Evolutionary conservation across 179 eudicot genomes (phyloP).

Genomic region (Silene vulgaris): DNA sequence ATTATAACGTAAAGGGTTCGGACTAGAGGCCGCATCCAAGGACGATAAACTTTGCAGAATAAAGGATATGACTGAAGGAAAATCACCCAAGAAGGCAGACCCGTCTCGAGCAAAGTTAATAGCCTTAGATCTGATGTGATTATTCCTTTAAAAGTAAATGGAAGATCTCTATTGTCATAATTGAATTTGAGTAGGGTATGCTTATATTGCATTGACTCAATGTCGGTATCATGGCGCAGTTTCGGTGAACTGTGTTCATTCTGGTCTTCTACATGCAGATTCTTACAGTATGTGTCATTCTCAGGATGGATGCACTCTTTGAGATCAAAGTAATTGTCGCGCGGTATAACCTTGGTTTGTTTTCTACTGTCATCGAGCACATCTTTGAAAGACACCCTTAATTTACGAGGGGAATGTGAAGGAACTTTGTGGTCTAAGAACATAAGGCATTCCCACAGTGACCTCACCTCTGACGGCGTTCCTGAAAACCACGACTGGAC

Average conservation of each 20-base stretch:
- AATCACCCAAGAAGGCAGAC: slow-evolving; percentile 95
- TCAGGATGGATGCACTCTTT: slow-evolving; percentile 24
- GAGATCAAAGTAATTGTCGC: slow-evolving; percentile 29
- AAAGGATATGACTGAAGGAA: slow-evolving; percentile 88
- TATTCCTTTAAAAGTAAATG: slow-evolving; percentile 61
- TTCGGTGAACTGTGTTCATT: slow-evolving; percentile 17
- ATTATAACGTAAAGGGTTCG: slow-evolving; percentile 61
- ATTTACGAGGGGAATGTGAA: slow-evolving; percentile 32
- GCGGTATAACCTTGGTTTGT: slow-evolving; percentile 11
- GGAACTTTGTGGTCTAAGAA: slow-evolving; percentile 31
- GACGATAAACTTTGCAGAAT: slow-evolving; percentile 81
- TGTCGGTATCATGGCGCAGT: slow-evolving; percentile 14
- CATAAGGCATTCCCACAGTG: slow-evolving; percentile 40
- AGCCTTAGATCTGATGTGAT: slow-evolving; percentile 60
- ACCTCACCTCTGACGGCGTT: slow-evolving; percentile 39
- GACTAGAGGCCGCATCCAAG: slow-evolving; percentile 92
- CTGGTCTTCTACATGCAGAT: slow-evolving; percentile 20
- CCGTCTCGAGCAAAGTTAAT: slow-evolving; percentile 73
- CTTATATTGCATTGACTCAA: slow-evolving; percentile 48
- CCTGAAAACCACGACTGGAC: slow-evolving; percentile 81
- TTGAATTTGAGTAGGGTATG: slow-evolving; percentile 66
- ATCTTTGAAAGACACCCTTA: slow-evolving; percentile 27
- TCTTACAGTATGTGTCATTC: slow-evolving; percentile 18
- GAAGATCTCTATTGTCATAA: slow-evolving; percentile 71
- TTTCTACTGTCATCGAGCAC: slow-evolving; percentile 15